Conservation (phyloP, 2,329 filamentous ascomycete genomes). For the Pseudocercospora fuligena region DNA sequence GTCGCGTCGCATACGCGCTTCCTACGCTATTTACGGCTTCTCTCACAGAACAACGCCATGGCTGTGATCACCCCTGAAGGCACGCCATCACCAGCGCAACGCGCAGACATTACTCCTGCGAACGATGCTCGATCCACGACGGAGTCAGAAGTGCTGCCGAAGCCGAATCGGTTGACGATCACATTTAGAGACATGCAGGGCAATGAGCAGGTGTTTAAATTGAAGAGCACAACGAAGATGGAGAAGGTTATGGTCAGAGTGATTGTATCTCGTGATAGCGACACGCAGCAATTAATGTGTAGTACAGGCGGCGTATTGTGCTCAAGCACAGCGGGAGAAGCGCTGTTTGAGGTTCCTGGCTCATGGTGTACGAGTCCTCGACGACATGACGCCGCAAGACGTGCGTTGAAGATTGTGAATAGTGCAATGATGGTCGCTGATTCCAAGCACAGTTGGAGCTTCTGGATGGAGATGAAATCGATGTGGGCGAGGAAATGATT, state of each 20-base stretch:
- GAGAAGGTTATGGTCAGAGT: not conserved
- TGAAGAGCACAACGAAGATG: not conserved
- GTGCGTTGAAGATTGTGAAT: not conserved
- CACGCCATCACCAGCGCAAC: not conserved
- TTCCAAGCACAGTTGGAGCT: not conserved
- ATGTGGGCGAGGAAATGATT: not conserved
- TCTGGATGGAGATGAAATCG: not conserved
- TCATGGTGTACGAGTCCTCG: not conserved
- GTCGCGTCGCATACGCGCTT: not conserved
- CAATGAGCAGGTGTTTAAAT: not conserved
- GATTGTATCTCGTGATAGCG: not conserved
- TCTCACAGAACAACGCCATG: not conserved
- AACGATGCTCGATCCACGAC: not conserved
- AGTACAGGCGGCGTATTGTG: not conserved
- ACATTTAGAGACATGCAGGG: not conserved
- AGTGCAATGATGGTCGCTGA: not conserved
- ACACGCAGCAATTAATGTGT: not conserved
- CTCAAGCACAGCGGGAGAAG: not conserved
- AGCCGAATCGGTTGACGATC: not conserved
- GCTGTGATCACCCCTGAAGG: not conserved
- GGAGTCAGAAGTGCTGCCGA: not conserved
- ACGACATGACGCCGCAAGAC: not conserved
- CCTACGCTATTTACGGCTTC: not conserved
- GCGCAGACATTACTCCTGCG: not conserved
- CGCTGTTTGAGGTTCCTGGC: not conserved